These are phyloP conservation scores for Basipetospora chlamydospora DNA, from an alignment of 2,329 filamentous ascomycete genomes.

Conservation along the genomic window DNA sequence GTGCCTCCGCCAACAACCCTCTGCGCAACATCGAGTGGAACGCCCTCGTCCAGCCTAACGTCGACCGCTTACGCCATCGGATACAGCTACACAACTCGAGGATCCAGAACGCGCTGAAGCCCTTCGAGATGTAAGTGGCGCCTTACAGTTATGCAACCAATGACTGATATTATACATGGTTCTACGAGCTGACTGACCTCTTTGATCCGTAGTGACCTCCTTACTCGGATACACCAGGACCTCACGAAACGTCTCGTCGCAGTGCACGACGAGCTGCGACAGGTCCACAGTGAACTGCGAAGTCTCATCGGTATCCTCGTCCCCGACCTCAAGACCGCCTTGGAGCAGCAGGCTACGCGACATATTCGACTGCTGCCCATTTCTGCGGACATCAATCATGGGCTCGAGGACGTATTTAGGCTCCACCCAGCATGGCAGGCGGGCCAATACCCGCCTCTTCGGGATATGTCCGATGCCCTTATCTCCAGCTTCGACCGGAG, in stretches of 20 bases:
- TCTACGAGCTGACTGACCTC: neutral
- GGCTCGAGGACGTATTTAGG: constrained; percentile 13
- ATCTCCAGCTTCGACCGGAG: constrained; percentile 15
- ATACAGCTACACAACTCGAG: constrained; percentile 21
- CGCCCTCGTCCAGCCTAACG: constrained; percentile 17
- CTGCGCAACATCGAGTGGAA: constrained; percentile 22
- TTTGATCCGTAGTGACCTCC: constrained; percentile 17
- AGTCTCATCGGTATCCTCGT: constrained; percentile 11
- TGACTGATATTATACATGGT: no score
- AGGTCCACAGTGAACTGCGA: constrained; percentile 9
- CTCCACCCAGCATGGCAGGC: constrained; percentile 8
- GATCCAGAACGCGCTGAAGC: constrained; percentile 18
- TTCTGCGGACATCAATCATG: constrained; percentile 11
- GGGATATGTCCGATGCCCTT: constrained; percentile 18
- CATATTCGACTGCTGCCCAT: constrained; percentile 7
- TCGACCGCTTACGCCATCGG: constrained; percentile 16
- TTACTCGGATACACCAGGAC: constrained; percentile 14
- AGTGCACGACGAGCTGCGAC: constrained; percentile 10
- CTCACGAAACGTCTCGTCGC: constrained; percentile 7
- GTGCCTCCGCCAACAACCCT: constrained; percentile 11
- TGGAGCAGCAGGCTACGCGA: constrained; percentile 7
- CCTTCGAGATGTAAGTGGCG: constrained; percentile 20
- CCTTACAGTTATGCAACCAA: no score
- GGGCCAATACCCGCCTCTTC: constrained; percentile 4
- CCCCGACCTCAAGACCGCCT: constrained; percentile 10